Conservation (phyloP, 1,284 basidiomycete genomes). For the Ustilago lituana region DNA sequence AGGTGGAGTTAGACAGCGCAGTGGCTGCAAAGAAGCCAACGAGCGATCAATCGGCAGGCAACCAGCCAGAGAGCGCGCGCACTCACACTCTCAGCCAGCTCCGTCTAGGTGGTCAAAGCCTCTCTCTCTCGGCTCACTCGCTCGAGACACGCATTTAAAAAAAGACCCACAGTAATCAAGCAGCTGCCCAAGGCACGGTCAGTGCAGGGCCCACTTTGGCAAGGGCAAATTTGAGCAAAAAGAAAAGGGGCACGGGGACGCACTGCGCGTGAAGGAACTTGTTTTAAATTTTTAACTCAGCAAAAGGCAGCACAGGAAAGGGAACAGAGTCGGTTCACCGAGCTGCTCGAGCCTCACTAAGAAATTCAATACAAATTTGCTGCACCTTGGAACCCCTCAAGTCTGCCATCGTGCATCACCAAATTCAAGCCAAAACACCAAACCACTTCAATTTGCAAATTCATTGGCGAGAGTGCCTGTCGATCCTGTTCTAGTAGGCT, state of each 20-base stretch:
- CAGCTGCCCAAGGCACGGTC: background rate
- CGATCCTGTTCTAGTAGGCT: slow-evolving; percentile 9
- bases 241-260: slow-evolving; percentile 10
- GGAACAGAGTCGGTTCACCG: too few relatives aligned
- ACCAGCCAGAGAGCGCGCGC: slow-evolving; percentile 2
- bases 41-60: background rate
- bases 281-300: too few relatives aligned
- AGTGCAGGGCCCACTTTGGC: background rate
- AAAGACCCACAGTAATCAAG: slow-evolving; percentile 7
- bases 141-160: slow-evolving; percentile 5
- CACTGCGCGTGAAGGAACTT: background rate
- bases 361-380: slow-evolving; percentile 2
- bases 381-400: slow-evolving; percentile 1
- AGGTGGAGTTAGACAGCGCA: slow-evolving; percentile 13
- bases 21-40: slow-evolving; percentile 2
- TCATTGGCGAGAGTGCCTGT: too few relatives aligned
- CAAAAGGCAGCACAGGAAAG: too few relatives aligned
- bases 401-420: too few relatives aligned
- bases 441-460: too few relatives aligned
- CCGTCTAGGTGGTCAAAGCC: slow-evolving; percentile 2
- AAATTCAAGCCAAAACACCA: too few relatives aligned
- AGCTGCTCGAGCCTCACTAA: too few relatives aligned
- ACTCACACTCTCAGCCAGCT: too few relatives aligned
- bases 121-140: background rate
- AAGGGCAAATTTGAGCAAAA: background rate